Percentiles rank a stretch among this genome's conserved stretches.
phyloP scores from a whole-genome alignment of 1,139 yeast species.

The Lodderomyces oxycetoniae region DNA sequence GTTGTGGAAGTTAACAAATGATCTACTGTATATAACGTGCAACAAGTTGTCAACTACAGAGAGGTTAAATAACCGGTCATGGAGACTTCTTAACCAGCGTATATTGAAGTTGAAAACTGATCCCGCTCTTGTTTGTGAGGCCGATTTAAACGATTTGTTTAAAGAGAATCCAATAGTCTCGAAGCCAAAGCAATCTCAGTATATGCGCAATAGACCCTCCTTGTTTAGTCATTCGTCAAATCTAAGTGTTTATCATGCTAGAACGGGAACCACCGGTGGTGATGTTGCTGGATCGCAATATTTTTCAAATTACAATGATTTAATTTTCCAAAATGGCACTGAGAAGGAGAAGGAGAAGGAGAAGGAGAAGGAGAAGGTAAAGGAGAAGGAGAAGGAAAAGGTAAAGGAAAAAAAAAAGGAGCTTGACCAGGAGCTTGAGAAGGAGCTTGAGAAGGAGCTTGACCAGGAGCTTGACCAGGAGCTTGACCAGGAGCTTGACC shows the following conservation, averaged over 20 bases:
- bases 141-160: slow-evolving; percentile 9
- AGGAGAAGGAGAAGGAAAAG: slow-evolving; percentile 9
- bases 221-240: slow-evolving; percentile 13
- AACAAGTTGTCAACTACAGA: slow-evolving; percentile 13
- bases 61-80: slow-evolving; percentile 25
- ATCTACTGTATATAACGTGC: slow-evolving; percentile 6
- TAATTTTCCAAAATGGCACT: slow-evolving; percentile 32
- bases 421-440: slow-evolving; percentile 1
- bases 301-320: too few relatives aligned
- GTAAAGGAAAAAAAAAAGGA: slow-evolving; percentile 5
- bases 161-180: slow-evolving; percentile 11
- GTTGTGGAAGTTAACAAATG: slow-evolving; percentile 20
- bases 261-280: slow-evolving; percentile 11
- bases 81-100: slow-evolving; percentile 23
- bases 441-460: too few relatives aligned
- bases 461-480: too few relatives aligned
- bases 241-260: slow-evolving; percentile 9
- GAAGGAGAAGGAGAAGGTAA: slow-evolving; percentile 5
- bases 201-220: slow-evolving; percentile 13
- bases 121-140: not conserved
- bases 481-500: too few relatives aligned
- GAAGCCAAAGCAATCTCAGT: slow-evolving; percentile 14
- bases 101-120: slow-evolving; percentile 7
- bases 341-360: slow-evolving; percentile 9
- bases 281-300: too few relatives aligned